A percentile compares a stretch with the other conserved stretches of the same genome.
Evolutionary conservation across 495 filamentous ascomycete genomes (phyloP).

Genomic region (Delitschia confertaspora): DNA sequence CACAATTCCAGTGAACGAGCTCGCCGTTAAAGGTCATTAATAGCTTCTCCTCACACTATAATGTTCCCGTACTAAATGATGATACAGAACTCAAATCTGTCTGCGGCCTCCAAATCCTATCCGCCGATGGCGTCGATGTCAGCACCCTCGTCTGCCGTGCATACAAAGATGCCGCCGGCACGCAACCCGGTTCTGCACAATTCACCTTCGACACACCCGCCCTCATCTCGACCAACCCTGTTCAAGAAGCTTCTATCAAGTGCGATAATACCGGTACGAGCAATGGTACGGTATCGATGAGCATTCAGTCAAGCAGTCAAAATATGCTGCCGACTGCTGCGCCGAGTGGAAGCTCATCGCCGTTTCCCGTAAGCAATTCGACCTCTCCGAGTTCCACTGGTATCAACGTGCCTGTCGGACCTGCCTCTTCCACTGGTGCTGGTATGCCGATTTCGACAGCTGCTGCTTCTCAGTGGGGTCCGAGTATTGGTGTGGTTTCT

Average conservation of each 20-base stretch:
- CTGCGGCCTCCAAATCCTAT: slow-evolving; percentile 22
- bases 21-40: slow-evolving; percentile 10
- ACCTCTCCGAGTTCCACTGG: too few relatives aligned
- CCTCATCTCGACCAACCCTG: slow-evolving; percentile 20
- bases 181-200: slow-evolving; percentile 2
- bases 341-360: too few relatives aligned
- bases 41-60: not conserved
- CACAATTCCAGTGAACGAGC: slow-evolving; percentile 10
- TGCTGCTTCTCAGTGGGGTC: too few relatives aligned
- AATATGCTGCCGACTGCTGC: too few relatives aligned
- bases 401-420: too few relatives aligned
- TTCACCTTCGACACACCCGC: slow-evolving; percentile 9
- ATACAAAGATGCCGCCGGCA: slow-evolving; percentile 15
- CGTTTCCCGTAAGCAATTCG: too few relatives aligned
- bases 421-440: too few relatives aligned
- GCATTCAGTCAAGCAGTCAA: too few relatives aligned
- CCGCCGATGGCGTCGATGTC: slow-evolving; percentile 9
- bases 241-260: slow-evolving; percentile 3
- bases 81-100: slow-evolving; percentile 13
- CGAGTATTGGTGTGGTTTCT: too few relatives aligned
- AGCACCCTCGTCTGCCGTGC: slow-evolving; percentile 12
- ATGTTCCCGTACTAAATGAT: slow-evolving; percentile 1
- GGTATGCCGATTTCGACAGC: too few relatives aligned
- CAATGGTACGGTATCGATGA: too few relatives aligned
- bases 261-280: too few relatives aligned